A percentile compares a stretch with the other conserved stretches of the same genome.
phyloP scores from a whole-genome alignment of 345 rosid species.

The Heritiera littoralis region DNA sequence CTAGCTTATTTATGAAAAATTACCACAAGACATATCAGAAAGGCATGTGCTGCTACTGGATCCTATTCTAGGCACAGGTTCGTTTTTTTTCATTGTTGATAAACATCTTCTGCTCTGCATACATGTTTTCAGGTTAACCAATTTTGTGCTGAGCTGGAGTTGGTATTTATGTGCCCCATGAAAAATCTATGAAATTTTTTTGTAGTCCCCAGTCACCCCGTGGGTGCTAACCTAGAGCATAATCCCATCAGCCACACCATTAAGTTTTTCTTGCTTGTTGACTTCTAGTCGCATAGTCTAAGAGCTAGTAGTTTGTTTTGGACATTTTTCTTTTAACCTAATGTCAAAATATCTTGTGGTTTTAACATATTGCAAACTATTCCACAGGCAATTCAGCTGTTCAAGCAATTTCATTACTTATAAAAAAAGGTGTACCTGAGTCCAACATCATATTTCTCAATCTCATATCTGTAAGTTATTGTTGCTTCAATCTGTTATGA shows the following conservation, averaged over 20 bases:
- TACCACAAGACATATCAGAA: slow-evolving; percentile 89
- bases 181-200: neutral
- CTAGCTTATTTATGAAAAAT: slow-evolving; percentile 93
- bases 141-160: neutral
- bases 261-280: neutral
- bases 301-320: neutral
- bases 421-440: slow-evolving; percentile 94
- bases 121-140: neutral
- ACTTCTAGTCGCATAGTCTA: neutral
- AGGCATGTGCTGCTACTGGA: slow-evolving; percentile 89
- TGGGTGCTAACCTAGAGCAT: neutral
- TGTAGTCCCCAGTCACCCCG: neutral
- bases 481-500: neutral
- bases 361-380: neutral
- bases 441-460: slow-evolving; percentile 91
- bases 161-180: neutral
- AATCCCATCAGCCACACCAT: neutral
- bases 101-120: neutral
- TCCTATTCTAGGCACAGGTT: slow-evolving; percentile 98
- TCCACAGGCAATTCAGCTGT: slow-evolving; percentile 89
- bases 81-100: slow-evolving; percentile 16
- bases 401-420: slow-evolving; percentile 81
- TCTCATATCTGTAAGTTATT: slow-evolving; percentile 82
- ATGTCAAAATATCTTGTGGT: neutral
- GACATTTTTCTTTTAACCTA: neutral